phyloP scores from a whole-genome alignment of 2,329 filamentous ascomycete species.

The Calonectria multiphialidica region DNA sequence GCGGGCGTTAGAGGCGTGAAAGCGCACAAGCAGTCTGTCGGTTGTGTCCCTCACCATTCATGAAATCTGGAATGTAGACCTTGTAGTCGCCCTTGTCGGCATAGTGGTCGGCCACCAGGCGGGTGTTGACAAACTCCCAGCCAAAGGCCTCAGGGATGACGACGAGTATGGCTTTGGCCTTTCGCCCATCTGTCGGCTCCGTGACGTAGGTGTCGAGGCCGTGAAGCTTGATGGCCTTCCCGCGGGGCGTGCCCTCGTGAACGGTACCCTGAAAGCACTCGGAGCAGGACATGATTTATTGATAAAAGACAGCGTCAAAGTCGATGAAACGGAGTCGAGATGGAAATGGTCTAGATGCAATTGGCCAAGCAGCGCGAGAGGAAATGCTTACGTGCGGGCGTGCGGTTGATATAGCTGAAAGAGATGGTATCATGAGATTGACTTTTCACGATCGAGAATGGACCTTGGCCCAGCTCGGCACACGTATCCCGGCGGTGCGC shows the following conservation, averaged over 20 bases:
- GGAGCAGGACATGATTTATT: conserved; percentile 48
- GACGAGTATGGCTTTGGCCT: conserved; percentile 61
- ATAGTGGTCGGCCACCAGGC: conserved; percentile 65
- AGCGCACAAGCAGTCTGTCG: too few species aligned
- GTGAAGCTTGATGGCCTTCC: conserved; percentile 59
- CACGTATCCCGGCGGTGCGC: background rate
- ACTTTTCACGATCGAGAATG: background rate
- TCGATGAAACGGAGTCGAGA: too few species aligned
- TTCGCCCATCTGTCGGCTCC: conserved; percentile 45
- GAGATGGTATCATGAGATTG: background rate
- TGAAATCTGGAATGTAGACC: conserved; percentile 70
- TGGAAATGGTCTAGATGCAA: background rate
- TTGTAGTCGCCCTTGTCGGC: conserved; percentile 62
- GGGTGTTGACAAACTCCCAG: conserved; percentile 65
- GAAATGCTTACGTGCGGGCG: background rate
- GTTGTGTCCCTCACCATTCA: conserved; percentile 49
- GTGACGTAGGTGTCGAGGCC: conserved; percentile 62
- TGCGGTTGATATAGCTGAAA: background rate
- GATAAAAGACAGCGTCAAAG: background rate
- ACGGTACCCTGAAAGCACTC: conserved; percentile 62
- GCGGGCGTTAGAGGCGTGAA: background rate
- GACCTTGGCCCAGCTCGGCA: background rate
- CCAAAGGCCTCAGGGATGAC: conserved; percentile 69
- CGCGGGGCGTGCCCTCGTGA: conserved; percentile 58
- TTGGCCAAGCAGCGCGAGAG: too few species aligned